Evolutionary conservation across 176 grass and related monocot genomes (phyloP).

Genomic region (Oryza rufipogon): DNA sequence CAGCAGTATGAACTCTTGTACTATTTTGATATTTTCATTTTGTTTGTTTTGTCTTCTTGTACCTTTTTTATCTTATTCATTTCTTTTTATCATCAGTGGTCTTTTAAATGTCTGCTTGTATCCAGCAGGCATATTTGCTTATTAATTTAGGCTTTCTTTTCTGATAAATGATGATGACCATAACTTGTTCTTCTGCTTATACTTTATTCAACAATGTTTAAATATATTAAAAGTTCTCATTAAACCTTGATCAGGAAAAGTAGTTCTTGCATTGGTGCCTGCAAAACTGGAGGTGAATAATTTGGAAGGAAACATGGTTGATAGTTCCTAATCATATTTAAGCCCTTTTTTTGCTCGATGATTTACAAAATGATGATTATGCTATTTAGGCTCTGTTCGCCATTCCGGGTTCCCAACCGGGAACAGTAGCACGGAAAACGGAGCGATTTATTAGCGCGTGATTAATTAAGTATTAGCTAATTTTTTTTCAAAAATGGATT

Average conservation of each 20-base stretch:
- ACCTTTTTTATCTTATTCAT: neutral
- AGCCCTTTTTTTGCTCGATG: neutral
- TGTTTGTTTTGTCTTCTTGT: neutral
- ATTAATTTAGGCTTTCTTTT: neutral
- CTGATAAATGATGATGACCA: conserved; percentile 16
- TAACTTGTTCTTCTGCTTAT: conserved; percentile 4
- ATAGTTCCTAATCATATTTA: conserved; percentile 14
- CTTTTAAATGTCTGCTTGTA: neutral
- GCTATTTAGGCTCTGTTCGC: neutral
- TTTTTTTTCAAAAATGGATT: no score
- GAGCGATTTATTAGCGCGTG: no score
- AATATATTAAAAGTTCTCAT: neutral
- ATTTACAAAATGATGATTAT: neutral
- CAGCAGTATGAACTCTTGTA: conserved; percentile 68
- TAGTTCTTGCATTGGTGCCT: neutral
- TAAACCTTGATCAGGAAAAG: neutral
- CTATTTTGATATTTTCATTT: neutral
- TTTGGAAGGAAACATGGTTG: conserved; percentile 7
- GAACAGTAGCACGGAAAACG: no score
- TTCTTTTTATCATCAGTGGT: neutral
- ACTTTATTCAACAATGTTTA: neutral
- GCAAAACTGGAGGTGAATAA: conserved; percentile 10
- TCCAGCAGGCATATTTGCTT: neutral
- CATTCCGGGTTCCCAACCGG: no score
- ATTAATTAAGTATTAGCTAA: no score